phyloP scores from a whole-genome alignment of 73 alveolate species.

The Urostyla sp. region DNA sequence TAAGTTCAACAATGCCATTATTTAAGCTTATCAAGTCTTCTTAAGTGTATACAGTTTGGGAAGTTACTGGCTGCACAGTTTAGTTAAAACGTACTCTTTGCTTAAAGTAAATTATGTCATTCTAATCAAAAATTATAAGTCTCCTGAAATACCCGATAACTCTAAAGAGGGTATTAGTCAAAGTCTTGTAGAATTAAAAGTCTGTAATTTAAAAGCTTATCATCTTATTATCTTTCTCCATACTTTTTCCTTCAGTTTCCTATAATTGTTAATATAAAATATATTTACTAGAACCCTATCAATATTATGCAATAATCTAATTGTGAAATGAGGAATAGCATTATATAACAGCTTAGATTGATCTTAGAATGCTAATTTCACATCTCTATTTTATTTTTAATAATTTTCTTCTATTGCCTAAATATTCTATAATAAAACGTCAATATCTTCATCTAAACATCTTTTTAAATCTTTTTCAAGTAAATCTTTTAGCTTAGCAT shows the following conservation, averaged over 20 bases:
- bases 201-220: no score
- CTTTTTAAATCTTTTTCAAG: constrained; percentile 11
- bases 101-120: background rate
- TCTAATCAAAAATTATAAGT: constrained; percentile 26
- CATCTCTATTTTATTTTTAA: background rate
- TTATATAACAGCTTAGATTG: background rate
- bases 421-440: background rate
- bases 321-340: constrained; percentile 34
- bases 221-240: no score
- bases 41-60: background rate
- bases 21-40: background rate
- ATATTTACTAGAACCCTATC: no score
- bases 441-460: constrained; percentile 14
- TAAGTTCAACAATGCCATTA: constrained; percentile 32
- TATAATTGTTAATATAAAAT: no score
- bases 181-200: constrained; percentile 4
- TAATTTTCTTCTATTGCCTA: constrained; percentile 18
- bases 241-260: no score
- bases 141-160: constrained; percentile 36
- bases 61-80: background rate
- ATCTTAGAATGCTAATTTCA: constrained; percentile 20
- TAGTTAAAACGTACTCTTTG: constrained; percentile 14
- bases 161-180: constrained; percentile 27
- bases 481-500: background rate
- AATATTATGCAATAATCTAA: constrained; percentile 20